A percentile compares a stretch with the other conserved stretches of the same genome.
Evolutionary conservation across 164 flowering plant genomes (phyloP).

Genomic region (Nymphaea colorata): DNA sequence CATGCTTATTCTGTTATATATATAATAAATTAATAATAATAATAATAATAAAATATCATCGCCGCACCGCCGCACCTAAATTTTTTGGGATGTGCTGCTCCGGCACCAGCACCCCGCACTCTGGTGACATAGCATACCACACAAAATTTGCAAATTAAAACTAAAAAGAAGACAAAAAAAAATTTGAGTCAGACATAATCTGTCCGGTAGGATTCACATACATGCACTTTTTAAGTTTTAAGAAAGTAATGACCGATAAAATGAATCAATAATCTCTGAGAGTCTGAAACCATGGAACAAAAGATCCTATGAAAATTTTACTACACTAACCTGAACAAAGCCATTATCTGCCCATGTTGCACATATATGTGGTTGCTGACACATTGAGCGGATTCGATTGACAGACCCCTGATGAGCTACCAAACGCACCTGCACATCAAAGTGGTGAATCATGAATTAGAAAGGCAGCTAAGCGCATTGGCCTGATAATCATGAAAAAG

Average conservation of each 20-base stretch:
- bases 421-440: constrained; percentile 49
- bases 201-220: neutral
- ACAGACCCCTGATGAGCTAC: constrained; percentile 82
- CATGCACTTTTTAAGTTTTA: neutral
- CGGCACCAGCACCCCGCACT: too few species aligned
- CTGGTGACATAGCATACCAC: too few species aligned
- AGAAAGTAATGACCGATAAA: neutral
- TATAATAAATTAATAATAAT: too few species aligned
- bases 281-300: too few species aligned
- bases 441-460: neutral
- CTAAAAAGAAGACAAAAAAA: neutral
- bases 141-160: too few species aligned
- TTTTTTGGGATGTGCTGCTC: too few species aligned
- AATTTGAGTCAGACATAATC: neutral
- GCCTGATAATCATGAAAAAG: neutral
- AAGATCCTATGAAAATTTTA: neutral
- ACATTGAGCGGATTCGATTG: constrained; percentile 85
- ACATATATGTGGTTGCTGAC: constrained; percentile 82
- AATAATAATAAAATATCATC: too few species aligned
- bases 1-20: too few species aligned
- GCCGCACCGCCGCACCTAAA: too few species aligned
- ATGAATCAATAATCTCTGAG: neutral
- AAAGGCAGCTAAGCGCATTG: neutral
- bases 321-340: constrained; percentile 67
- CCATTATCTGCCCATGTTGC: constrained; percentile 94